Conservation (phyloP, 768 basidiomycete species). For the Mycena belliarum region DNA sequence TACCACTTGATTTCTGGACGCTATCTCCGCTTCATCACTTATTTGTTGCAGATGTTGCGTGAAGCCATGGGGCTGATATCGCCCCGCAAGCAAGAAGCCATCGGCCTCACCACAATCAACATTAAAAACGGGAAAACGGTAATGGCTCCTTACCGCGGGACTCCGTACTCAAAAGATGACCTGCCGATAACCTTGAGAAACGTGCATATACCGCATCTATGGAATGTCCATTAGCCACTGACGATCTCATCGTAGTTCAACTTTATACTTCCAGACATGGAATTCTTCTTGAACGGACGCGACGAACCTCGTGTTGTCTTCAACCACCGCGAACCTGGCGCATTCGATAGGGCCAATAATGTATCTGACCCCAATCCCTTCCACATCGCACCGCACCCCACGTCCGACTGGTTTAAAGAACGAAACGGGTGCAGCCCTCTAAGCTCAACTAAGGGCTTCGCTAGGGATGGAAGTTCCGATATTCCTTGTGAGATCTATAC, state of each 20-base stretch:
- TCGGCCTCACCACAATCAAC: constrained; percentile 13
- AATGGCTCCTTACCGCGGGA: constrained; percentile 16
- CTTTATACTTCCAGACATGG: constrained; percentile 15
- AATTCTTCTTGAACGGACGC: constrained; percentile 21
- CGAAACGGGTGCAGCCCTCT: constrained; percentile 12
- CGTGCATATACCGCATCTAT: background rate
- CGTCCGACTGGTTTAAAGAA: constrained; percentile 14
- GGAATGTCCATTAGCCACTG: background rate
- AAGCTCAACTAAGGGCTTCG: constrained; percentile 7
- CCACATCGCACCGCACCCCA: constrained; percentile 9
- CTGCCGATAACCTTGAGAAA: background rate
- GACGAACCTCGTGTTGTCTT: constrained; percentile 25
- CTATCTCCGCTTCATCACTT: background rate
- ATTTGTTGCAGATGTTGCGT: background rate
- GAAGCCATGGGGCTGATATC: constrained; percentile 5
- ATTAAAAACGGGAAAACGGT: constrained; percentile 10
- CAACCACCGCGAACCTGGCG: constrained; percentile 7
- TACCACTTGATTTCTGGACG: background rate
- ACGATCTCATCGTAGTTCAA: constrained; percentile 9
- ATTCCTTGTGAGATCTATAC: constrained; percentile 3
- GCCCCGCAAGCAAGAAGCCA: constrained; percentile 7
- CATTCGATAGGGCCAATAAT: background rate
- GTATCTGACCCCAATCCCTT: constrained; percentile 11
- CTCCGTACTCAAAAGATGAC: constrained; percentile 3
- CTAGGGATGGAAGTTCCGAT: constrained; percentile 1